These are phyloP conservation scores for Nakataea oryzae DNA, from an alignment of 2,329 filamentous ascomycete genomes.

Conservation along the genomic window DNA sequence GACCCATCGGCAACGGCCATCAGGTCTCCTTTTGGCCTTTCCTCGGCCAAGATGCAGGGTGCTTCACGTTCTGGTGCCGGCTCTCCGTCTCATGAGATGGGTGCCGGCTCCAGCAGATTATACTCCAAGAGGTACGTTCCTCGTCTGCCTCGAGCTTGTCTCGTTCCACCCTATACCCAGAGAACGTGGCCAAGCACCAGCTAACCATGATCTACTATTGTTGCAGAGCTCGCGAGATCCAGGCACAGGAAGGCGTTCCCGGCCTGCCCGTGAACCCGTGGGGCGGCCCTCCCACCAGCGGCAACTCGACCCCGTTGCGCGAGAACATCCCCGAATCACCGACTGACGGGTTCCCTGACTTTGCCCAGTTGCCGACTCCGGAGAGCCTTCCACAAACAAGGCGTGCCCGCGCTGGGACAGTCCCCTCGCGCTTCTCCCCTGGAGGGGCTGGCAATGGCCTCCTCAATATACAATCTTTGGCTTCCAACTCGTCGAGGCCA, in stretches of 20 bases:
- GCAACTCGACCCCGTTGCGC: slow-evolving; percentile 88
- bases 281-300: slow-evolving; percentile 93
- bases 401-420: slow-evolving; percentile 81
- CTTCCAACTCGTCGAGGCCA: slow-evolving; percentile 71
- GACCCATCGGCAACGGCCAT: slow-evolving; percentile 55
- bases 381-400: slow-evolving; percentile 58
- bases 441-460: slow-evolving; percentile 55
- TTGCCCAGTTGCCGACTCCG: slow-evolving; percentile 60
- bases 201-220: slow-evolving; percentile 7
- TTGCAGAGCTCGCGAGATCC: slow-evolving; percentile 80
- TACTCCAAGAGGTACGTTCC: slow-evolving; percentile 80
- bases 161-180: neutral
- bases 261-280: slow-evolving; percentile 63
- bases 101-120: slow-evolving; percentile 59
- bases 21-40: slow-evolving; percentile 64
- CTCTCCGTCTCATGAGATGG: slow-evolving; percentile 89
- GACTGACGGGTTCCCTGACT: slow-evolving; percentile 89
- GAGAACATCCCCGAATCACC: slow-evolving; percentile 97
- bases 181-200: neutral
- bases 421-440: slow-evolving; percentile 89
- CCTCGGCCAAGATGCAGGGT: slow-evolving; percentile 48
- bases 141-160: slow-evolving; percentile 6
- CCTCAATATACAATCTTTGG: slow-evolving; percentile 41
- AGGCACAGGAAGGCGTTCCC: slow-evolving; percentile 83
- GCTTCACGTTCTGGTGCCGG: slow-evolving; percentile 72